A percentile compares a stretch with the other conserved stretches of the same genome.
Conservation (phyloP, 345 rosid species). For the Turritis glabra region DNA sequence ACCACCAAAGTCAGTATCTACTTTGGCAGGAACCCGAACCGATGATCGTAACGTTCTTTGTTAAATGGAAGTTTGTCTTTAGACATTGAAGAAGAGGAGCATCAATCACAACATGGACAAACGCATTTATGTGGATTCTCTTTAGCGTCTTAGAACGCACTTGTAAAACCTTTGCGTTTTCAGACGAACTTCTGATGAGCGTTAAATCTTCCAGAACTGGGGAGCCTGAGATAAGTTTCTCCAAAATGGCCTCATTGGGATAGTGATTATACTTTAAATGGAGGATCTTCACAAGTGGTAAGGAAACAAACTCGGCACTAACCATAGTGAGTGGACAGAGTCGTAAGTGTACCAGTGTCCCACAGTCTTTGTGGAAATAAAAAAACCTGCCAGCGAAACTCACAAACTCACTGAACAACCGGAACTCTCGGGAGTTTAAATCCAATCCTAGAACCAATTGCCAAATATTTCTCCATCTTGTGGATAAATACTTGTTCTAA, state of each 20-base stretch:
- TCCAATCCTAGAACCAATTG: neutral
- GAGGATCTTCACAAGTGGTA: conserved; percentile 19
- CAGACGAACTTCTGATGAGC: neutral
- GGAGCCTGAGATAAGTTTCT: conserved; percentile 19
- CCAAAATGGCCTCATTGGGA: neutral
- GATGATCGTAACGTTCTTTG: neutral
- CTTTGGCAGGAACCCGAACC: neutral
- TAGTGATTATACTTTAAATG: neutral
- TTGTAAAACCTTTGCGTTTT: neutral
- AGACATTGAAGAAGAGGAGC: conserved; percentile 17
- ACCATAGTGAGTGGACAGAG: neutral
- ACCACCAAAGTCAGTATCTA: neutral
- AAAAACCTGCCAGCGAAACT: neutral
- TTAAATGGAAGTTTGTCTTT: neutral
- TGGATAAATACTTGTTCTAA: conserved; percentile 12
- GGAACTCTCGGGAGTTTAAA: neutral
- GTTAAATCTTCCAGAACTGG: conserved; percentile 17
- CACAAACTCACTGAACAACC: neutral
- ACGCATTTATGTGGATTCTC: neutral
- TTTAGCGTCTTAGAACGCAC: conserved; percentile 7
- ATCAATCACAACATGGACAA: neutral
- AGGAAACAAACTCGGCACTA: neutral
- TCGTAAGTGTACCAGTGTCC: conserved; percentile 8
- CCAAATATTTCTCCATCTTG: neutral
- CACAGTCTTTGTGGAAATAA: neutral